These are phyloP conservation scores for Microbotryum intermedium DNA, from an alignment of 1,284 basidiomycete genomes.

Conservation along the genomic window DNA sequence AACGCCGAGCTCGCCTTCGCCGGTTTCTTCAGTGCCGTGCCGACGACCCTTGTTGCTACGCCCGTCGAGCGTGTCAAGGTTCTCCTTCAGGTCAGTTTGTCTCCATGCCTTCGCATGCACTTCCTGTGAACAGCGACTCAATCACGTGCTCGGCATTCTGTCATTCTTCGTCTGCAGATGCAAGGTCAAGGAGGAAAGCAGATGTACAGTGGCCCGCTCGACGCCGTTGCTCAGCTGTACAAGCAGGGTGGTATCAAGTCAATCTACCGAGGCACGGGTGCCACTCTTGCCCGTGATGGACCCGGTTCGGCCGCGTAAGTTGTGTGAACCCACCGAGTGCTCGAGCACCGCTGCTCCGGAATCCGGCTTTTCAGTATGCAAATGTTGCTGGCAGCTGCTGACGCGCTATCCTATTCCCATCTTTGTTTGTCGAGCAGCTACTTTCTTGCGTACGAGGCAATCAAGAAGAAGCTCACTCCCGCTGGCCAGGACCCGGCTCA, in stretches of 20 bases:
- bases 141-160: not conserved
- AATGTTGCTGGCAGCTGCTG: not conserved
- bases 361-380: not conserved
- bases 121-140: no score
- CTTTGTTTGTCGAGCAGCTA: slow-evolving; percentile 51
- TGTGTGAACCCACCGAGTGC: not conserved
- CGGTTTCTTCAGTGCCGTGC: slow-evolving; percentile 89
- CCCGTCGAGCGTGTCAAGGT: slow-evolving; percentile 98
- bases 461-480: slow-evolving; percentile 77
- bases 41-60: slow-evolving; percentile 82
- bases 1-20: slow-evolving; percentile 79
- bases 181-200: slow-evolving; percentile 74
- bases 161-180: slow-evolving; percentile 47
- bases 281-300: slow-evolving; percentile 88
- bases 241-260: slow-evolving; percentile 86
- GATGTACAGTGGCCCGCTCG: slow-evolving; percentile 83
- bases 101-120: not conserved
- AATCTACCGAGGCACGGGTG: slow-evolving; percentile 85
- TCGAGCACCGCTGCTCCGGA: not conserved
- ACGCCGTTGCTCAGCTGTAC: slow-evolving; percentile 86
- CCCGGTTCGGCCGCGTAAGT: slow-evolving; percentile 82
- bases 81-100: slow-evolving; percentile 63
- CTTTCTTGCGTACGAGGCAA: slow-evolving; percentile 93
- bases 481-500: slow-evolving; percentile 65
- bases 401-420: not conserved